Percentiles rank a stretch among this genome's conserved stretches.
Conservation (phyloP, 164 flowering plant genomes). For the Stephania cephalantha region DNA sequence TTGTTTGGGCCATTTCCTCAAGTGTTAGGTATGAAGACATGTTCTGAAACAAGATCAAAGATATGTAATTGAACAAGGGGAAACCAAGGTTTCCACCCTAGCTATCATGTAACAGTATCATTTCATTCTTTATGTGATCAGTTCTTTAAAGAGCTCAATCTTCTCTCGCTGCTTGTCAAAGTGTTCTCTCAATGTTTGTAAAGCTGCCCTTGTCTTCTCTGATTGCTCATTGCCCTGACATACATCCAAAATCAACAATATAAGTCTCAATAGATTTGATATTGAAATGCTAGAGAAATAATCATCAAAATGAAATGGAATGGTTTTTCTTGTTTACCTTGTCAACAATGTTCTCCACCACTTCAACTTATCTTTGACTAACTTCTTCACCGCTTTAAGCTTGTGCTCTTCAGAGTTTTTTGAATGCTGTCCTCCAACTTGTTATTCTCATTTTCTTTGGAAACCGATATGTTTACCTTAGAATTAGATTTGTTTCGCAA, state of each 20-base stretch:
- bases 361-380: slow-evolving; percentile 23
- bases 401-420: slow-evolving; percentile 6
- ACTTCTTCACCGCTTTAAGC: slow-evolving; percentile 38
- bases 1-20: no score
- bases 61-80: not conserved
- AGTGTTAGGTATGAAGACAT: no score
- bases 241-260: not conserved
- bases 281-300: no score
- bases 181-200: slow-evolving; percentile 34
- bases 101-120: not conserved
- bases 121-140: not conserved
- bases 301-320: not conserved
- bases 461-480: not conserved
- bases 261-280: not conserved
- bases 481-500: not conserved
- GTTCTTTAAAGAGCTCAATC: slow-evolving; percentile 1
- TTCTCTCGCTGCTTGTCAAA: slow-evolving; percentile 10
- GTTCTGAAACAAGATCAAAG: not conserved
- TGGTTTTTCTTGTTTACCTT: slow-evolving; percentile 20
- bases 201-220: slow-evolving; percentile 25
- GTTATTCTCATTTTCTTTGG: slow-evolving; percentile 11
- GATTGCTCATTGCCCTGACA: slow-evolving; percentile 9
- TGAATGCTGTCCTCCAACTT: slow-evolving; percentile 3
- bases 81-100: slow-evolving; percentile 16
- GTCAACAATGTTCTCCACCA: not conserved